Conservation (phyloP, 2,329 filamentous ascomycete genomes). For the Rhynchosporium agropyri region DNA sequence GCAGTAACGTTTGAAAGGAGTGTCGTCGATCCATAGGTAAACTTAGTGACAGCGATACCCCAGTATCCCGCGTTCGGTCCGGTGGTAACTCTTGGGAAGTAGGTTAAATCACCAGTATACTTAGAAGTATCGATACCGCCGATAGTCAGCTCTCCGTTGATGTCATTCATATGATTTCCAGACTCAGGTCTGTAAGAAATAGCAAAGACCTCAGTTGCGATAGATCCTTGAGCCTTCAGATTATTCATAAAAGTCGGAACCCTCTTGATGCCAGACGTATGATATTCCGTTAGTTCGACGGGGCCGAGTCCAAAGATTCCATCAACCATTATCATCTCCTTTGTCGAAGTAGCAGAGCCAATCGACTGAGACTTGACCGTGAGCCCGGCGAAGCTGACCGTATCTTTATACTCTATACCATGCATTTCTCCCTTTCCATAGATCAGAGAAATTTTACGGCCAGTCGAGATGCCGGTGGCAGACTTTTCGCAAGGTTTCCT, state of each 20-base stretch:
- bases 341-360: constrained; percentile 24
- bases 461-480: constrained; percentile 35
- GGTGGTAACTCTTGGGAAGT: constrained; percentile 53
- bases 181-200: constrained; percentile 39
- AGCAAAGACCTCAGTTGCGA: constrained; percentile 39
- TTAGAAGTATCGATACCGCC: constrained; percentile 67
- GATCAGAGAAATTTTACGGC: constrained; percentile 33
- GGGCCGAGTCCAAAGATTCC: constrained; percentile 37
- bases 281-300: constrained; percentile 37
- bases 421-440: constrained; percentile 40
- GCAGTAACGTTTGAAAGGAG: constrained; percentile 51
- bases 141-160: constrained; percentile 75
- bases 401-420: constrained; percentile 40
- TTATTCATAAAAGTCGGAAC: constrained; percentile 41
- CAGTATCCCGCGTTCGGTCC: constrained; percentile 60
- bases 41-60: constrained; percentile 68
- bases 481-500: constrained; percentile 25
- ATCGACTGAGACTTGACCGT: constrained; percentile 33
- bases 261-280: constrained; percentile 31
- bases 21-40: constrained; percentile 58
- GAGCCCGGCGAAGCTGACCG: constrained; percentile 41
- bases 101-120: constrained; percentile 68
- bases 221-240: constrained; percentile 38
- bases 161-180: constrained; percentile 43
- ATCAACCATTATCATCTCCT: constrained; percentile 17